phyloP scores from a whole-genome alignment of 352 stramenopile species.

The Globisporangium parvum region DNA sequence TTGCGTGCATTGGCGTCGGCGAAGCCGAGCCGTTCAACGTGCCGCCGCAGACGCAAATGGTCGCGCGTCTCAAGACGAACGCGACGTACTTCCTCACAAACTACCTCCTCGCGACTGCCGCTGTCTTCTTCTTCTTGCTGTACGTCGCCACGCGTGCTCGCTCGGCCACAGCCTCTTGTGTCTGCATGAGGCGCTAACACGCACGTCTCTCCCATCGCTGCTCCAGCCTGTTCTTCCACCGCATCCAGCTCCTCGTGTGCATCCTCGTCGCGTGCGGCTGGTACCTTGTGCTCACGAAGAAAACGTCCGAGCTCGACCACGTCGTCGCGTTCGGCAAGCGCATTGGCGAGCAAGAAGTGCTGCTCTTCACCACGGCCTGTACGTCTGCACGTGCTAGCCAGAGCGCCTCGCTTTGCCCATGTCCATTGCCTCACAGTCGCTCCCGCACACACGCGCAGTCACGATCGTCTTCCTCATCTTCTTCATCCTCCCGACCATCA shows the following conservation, averaged over 20 bases:
- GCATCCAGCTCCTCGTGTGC: constrained; percentile 58
- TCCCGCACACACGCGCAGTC: constrained; percentile 17
- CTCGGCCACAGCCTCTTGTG: neutral
- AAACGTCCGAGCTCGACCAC: constrained; percentile 25
- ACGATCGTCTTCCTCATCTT: constrained; percentile 69
- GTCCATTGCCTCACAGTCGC: neutral
- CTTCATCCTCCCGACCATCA: constrained; percentile 62
- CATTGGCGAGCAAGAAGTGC: constrained; percentile 54
- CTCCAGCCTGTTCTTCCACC: constrained; percentile 60
- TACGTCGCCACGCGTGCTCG: neutral
- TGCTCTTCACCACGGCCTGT: constrained; percentile 60
- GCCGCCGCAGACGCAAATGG: constrained; percentile 36
- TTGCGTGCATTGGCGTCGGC: constrained; percentile 58
- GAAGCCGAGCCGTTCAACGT: constrained; percentile 57
- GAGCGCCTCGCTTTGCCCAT: too few relatives aligned
- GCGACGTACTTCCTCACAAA: constrained; percentile 70
- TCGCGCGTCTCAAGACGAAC: constrained; percentile 61
- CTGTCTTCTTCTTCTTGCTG: constrained; percentile 8
- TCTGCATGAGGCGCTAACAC: neutral
- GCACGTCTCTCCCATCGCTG: neutral
- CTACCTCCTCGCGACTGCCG: constrained; percentile 32
- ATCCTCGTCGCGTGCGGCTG: constrained; percentile 54
- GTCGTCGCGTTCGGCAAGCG: constrained; percentile 46
- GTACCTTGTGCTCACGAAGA: constrained; percentile 56
- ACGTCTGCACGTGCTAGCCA: neutral